Evolutionary conservation across 2,329 filamentous ascomycete genomes (phyloP).

Genomic region (Neonectria coccinea): DNA sequence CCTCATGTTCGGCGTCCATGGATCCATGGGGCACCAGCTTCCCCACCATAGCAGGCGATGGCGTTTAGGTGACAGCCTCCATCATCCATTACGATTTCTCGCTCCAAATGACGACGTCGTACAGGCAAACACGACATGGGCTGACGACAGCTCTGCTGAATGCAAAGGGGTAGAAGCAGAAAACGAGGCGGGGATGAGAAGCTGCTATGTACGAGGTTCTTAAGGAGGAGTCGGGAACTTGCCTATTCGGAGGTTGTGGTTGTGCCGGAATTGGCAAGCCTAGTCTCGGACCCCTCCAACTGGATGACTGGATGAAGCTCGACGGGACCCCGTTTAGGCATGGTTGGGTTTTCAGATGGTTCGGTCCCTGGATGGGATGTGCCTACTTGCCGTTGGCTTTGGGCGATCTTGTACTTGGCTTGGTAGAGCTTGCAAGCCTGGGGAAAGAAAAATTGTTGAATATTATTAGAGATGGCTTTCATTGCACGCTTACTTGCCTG

Average conservation of each 20-base stretch:
- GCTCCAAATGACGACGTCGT: conserved; percentile 35
- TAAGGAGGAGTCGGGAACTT: not conserved
- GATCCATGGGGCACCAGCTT: conserved; percentile 17
- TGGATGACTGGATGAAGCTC: conserved; percentile 26
- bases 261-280: conserved; percentile 26
- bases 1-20: conserved; percentile 27
- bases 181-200: conserved; percentile 1
- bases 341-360: conserved; percentile 15
- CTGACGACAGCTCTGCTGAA: conserved; percentile 18
- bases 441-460: not conserved
- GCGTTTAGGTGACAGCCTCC: conserved; percentile 23
- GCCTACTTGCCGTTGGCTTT: conserved; percentile 1
- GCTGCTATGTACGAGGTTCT: not conserved
- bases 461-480: not conserved
- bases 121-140: conserved; percentile 23
- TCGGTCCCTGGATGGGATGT: conserved; percentile 22
- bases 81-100: conserved; percentile 34
- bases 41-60: conserved; percentile 37
- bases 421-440: not conserved
- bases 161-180: not conserved
- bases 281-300: conserved; percentile 10
- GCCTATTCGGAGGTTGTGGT: conserved; percentile 12
- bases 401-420: not conserved
- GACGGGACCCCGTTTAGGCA: conserved; percentile 25
- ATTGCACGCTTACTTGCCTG: not conserved